Evolutionary conservation across 2,329 filamentous ascomycete genomes (phyloP).

Genomic region (Hymenoscyphus repandus): DNA sequence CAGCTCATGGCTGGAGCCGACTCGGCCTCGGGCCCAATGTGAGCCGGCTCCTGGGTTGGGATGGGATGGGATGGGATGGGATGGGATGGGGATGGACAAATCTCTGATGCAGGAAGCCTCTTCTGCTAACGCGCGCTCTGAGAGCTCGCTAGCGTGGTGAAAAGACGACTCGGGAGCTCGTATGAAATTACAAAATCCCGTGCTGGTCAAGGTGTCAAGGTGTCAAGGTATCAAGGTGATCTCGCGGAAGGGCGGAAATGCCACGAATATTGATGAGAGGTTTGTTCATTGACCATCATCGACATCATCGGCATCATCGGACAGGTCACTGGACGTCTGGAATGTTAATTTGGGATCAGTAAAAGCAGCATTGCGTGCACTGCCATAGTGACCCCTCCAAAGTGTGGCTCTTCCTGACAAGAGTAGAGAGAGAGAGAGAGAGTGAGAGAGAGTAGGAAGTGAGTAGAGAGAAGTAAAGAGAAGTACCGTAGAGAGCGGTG

Average conservation of each 20-base stretch:
- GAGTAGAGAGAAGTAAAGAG: neutral
- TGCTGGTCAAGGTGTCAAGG: neutral
- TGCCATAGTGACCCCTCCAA: conserved; percentile 1
- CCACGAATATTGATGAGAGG: too few species aligned
- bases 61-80: too few species aligned
- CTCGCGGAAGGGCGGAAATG: too few species aligned
- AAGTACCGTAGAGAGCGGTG: neutral
- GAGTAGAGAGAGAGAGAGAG: neutral
- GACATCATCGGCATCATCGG: neutral
- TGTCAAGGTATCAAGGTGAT: too few species aligned
- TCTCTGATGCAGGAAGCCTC: conserved; percentile 10
- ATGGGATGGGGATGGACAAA: conserved; percentile 2
- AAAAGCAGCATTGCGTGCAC: conserved; percentile 10
- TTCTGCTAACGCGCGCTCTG: neutral
- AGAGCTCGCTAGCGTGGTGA: neutral
- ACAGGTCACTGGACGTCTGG: neutral
- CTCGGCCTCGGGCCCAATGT: neutral
- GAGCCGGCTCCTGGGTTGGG: neutral
- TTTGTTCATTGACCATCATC: neutral
- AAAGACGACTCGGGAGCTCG: neutral
- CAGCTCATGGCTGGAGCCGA: too few species aligned
- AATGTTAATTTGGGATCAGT: conserved; percentile 4
- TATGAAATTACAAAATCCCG: neutral
- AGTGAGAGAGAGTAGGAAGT: neutral
- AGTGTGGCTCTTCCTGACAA: too few species aligned